A percentile compares a stretch with the other conserved stretches of the same genome.
Evolutionary conservation across 2,329 filamentous ascomycete species (phyloP).

Genomic region (Paracorniculantispora psalliotae): DNA sequence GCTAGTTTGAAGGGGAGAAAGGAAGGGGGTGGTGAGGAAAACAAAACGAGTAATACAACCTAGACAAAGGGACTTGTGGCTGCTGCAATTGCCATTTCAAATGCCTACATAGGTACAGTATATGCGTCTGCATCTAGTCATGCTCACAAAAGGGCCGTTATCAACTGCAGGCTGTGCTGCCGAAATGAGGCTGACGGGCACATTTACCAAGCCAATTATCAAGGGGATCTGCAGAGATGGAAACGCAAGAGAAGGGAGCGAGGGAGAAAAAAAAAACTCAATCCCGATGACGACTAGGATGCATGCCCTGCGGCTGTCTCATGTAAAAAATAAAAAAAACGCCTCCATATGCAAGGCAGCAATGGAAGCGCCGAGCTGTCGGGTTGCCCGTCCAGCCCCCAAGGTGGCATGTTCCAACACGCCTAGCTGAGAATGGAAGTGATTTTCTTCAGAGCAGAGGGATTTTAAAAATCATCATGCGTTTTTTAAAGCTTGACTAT

Average conservation of each 20-base stretch:
- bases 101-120: too few species aligned
- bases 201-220: too few species aligned
- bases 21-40: not conserved
- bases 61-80: too few species aligned
- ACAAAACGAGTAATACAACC: not conserved
- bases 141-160: not conserved
- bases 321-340: not conserved
- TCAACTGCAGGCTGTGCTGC: too few species aligned
- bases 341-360: slow-evolving; percentile 5
- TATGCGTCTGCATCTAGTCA: too few species aligned
- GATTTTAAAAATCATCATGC: not conserved
- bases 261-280: not conserved
- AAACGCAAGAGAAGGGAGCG: not conserved
- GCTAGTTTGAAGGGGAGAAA: not conserved
- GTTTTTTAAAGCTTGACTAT: too few species aligned
- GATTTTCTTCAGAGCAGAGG: not conserved
- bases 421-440: not conserved
- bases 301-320: not conserved
- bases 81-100: too few species aligned
- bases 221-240: not conserved
- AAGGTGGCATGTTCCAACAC: not conserved
- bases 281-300: not conserved
- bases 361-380: slow-evolving; percentile 1
- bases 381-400: not conserved
- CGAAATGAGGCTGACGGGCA: too few species aligned